These are phyloP conservation scores for Micromonas commoda DNA, from an alignment of 139 green algal genomes.

Conservation along the genomic window DNA sequence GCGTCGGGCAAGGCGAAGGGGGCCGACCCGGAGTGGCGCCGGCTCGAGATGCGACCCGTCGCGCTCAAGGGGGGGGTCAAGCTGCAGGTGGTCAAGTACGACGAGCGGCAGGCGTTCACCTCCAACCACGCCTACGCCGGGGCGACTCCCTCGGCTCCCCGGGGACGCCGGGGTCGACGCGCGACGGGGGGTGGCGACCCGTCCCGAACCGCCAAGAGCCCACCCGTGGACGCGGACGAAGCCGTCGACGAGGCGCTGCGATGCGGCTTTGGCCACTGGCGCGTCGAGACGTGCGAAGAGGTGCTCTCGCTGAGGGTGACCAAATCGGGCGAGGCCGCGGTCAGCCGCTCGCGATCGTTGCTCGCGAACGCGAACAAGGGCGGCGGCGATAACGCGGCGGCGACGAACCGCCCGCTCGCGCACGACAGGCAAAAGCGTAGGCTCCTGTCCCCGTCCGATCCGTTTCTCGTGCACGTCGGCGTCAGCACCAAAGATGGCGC, in stretches of 20 bases:
- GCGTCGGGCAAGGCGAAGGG: background rate
- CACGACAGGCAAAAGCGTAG: constrained; percentile 49
- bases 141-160: background rate
- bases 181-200: too few species aligned
- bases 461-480: constrained; percentile 52
- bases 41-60: background rate
- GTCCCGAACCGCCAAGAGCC: too few species aligned
- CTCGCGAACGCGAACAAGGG: background rate
- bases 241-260: constrained; percentile 28
- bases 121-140: constrained; percentile 6
- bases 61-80: background rate
- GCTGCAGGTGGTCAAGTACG: constrained; percentile 6
- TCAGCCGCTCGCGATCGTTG: constrained; percentile 28
- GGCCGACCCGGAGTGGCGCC: background rate
- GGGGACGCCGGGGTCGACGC: too few species aligned
- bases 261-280: constrained; percentile 11
- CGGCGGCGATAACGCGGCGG: background rate
- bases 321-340: constrained; percentile 30
- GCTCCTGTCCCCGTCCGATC: constrained; percentile 42
- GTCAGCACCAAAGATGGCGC: constrained; percentile 48
- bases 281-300: constrained; percentile 11
- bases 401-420: background rate
- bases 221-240: background rate
- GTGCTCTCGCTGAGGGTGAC: constrained; percentile 33
- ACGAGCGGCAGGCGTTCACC: constrained; percentile 9